Evolutionary conservation across 257 asterid species (phyloP).

Genomic region (Avicennia marina): DNA sequence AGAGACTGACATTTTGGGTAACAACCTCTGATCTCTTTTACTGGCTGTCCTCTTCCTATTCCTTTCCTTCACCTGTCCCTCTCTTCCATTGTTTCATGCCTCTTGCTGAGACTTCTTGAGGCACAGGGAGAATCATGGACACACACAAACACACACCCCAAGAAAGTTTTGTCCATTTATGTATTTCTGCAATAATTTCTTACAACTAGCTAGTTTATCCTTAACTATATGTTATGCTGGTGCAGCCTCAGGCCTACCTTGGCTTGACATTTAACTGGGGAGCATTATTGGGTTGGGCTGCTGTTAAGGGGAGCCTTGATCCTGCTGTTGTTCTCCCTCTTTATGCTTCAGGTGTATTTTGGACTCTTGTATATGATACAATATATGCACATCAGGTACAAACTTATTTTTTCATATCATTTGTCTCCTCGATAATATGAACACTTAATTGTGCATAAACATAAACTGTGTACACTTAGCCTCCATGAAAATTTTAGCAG

Average conservation of each 20-base stretch:
- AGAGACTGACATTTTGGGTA: constrained; percentile 89
- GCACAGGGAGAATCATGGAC: too few species aligned
- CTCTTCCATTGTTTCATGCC: too few species aligned
- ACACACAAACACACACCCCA: too few species aligned
- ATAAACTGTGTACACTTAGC: too few species aligned
- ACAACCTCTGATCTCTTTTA: constrained; percentile 9
- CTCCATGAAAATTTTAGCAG: too few species aligned
- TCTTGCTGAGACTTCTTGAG: too few species aligned
- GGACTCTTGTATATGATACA: constrained; percentile 81
- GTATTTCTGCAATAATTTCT: neutral
- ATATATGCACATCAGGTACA: constrained; percentile 94
- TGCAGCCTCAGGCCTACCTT: constrained; percentile 97
- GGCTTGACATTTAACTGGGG: constrained; percentile 88
- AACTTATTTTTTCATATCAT: neutral
- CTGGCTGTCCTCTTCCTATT: constrained; percentile 4
- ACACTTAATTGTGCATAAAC: too few species aligned
- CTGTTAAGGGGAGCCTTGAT: constrained; percentile 68
- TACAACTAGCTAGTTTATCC: constrained; percentile 13
- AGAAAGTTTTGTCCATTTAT: too few species aligned
- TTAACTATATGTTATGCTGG: constrained; percentile 13
- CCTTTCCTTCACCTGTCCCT: neutral
- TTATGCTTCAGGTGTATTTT: constrained; percentile 58
- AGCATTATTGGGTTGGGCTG: constrained; percentile 92
- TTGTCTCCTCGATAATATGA: neutral
- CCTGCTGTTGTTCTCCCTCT: constrained; percentile 71